A percentile compares a stretch with the other conserved stretches of the same genome.
Conservation (phyloP, 208 protist species). For the Leishmania aethiopica region DNA sequence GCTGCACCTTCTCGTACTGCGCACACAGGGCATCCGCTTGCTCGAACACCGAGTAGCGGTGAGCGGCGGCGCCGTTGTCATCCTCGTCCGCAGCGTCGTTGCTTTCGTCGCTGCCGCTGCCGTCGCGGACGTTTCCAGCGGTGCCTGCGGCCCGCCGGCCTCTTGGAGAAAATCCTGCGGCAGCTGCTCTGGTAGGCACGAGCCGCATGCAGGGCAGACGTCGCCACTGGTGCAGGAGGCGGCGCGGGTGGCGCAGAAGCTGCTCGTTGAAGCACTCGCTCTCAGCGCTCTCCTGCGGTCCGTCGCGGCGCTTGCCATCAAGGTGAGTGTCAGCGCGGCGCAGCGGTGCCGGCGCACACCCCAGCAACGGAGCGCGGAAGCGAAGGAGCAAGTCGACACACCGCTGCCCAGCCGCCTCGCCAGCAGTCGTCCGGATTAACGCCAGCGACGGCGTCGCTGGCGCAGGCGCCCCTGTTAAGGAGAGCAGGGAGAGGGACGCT, state of each 20-base stretch:
- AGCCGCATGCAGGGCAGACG: slow-evolving; percentile 27
- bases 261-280: slow-evolving; percentile 20
- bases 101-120: not conserved
- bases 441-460: not conserved
- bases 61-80: not conserved
- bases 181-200: not conserved
- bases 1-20: slow-evolving; percentile 3
- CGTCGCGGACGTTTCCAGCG: not conserved
- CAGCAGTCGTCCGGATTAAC: not conserved
- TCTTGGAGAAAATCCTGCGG: not conserved
- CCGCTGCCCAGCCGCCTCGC: slow-evolving; percentile 16
- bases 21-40: not conserved
- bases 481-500: not conserved
- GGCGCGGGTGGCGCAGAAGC: slow-evolving; percentile 11
- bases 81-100: not conserved
- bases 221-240: slow-evolving; percentile 24
- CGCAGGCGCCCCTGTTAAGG: not conserved
- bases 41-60: not conserved
- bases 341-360: slow-evolving; percentile 4
- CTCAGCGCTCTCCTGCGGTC: not conserved
- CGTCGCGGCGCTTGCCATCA: not conserved
- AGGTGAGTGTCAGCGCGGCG: not conserved
- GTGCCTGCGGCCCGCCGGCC: not conserved
- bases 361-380: slow-evolving; percentile 24
- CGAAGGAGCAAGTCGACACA: slow-evolving; percentile 21